These are phyloP conservation scores for Santalum album DNA, from an alignment of 164 flowering plant genomes.

Conservation along the genomic window DNA sequence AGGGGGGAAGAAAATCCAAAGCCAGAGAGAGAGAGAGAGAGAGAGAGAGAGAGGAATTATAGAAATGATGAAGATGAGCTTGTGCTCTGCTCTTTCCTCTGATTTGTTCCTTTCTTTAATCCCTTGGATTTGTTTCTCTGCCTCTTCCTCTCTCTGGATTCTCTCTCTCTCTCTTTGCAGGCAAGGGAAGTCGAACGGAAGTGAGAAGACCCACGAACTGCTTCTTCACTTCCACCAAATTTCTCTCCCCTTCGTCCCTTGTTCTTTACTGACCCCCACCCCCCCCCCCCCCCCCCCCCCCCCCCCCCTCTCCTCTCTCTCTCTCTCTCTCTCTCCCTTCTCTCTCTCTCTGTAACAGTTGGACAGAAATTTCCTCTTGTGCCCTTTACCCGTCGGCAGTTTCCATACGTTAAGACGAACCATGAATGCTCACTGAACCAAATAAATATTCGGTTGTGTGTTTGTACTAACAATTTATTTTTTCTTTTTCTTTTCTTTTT, in stretches of 20 bases:
- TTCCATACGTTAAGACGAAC: no score
- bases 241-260: constrained; percentile 11
- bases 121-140: background rate
- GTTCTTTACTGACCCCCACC: background rate
- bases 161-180: constrained; percentile 17
- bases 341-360: background rate
- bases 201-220: constrained; percentile 24
- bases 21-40: constrained; percentile 9
- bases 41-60: background rate
- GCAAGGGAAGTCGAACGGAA: constrained; percentile 23
- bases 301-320: background rate
- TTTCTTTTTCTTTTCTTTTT: no score
- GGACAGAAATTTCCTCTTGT: no score
- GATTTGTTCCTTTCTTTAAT: background rate
- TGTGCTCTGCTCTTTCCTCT: constrained; percentile 2
- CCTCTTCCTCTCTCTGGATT: constrained; percentile 4
- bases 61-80: background rate
- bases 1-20: background rate
- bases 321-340: background rate
- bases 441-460: no score
- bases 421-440: no score
- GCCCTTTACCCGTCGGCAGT: no score
- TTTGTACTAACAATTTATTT: no score
- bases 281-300: background rate
- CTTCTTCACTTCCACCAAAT: constrained; percentile 3